Conservation (phyloP, 2,329 filamentous ascomycete species). For the Dothideomycetidae sp. region DNA sequence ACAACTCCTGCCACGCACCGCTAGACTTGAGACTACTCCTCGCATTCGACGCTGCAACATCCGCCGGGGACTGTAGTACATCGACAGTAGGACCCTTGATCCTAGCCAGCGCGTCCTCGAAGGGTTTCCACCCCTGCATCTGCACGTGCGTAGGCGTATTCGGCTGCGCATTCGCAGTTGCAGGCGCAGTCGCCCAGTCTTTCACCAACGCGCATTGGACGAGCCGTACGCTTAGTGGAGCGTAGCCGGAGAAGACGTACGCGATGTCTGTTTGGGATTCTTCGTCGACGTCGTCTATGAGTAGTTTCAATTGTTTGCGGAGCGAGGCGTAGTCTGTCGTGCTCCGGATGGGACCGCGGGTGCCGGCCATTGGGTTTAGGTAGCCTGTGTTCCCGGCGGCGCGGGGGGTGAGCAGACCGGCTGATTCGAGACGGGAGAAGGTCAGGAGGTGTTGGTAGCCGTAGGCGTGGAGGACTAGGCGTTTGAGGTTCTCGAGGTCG, state of each 20-base stretch:
- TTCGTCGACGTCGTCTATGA: constrained; percentile 94
- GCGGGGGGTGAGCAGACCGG: constrained; percentile 68
- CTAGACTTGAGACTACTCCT: constrained; percentile 62
- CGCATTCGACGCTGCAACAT: constrained; percentile 71
- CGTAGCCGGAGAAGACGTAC: constrained; percentile 97
- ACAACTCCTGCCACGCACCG: constrained; percentile 51
- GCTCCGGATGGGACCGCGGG: constrained; percentile 37
- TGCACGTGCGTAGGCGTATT: constrained; percentile 29
- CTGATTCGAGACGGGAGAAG: constrained; percentile 72
- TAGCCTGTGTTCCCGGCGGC: constrained; percentile 58
- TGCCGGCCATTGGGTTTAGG: constrained; percentile 55
- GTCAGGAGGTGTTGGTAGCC: constrained; percentile 91
- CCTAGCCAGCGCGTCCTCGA: constrained; percentile 82
- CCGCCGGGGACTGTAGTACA: constrained; percentile 79
- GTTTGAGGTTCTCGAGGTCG: constrained; percentile 80
- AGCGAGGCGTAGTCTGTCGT: constrained; percentile 70
- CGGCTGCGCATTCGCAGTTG: constrained; percentile 28
- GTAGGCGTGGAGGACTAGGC: constrained; percentile 79
- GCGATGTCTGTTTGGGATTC: constrained; percentile 85
- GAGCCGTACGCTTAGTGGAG: constrained; percentile 77
- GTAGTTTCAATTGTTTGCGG: constrained; percentile 72
- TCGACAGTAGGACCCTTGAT: constrained; percentile 83
- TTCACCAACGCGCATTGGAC: constrained; percentile 92
- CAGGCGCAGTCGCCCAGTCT: constrained; percentile 47
- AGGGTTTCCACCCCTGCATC: constrained; percentile 63